Evolutionary conservation across 2,329 filamentous ascomycete genomes (phyloP), one percentile per base, ranked within the genome.

Genomic region (Nemania diffusa): DNA sequence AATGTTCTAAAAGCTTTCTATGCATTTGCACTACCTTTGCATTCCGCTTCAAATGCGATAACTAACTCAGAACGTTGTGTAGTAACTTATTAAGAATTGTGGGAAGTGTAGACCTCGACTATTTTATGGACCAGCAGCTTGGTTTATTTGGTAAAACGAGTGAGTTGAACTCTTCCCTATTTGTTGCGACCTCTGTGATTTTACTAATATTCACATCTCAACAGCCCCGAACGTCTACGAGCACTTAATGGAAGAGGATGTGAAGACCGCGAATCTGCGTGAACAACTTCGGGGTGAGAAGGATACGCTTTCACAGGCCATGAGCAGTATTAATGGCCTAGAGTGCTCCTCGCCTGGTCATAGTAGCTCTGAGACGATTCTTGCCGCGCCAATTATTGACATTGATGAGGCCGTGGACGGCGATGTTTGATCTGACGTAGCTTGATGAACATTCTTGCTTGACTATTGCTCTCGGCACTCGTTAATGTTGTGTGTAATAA

Each of bases 231-330:
- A 74, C n/a, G 51, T 80, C 2, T 85, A 82, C 64, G 75, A 78
- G 58, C 76, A 74, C 20, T 77, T 86, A 5, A 85, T 86, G 84
- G 83, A 82, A 24, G 84, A 86, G 61, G 83, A 86, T 59, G 73
- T 77, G 1, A 74, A 73, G 0, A 85, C 82, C 0, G 84, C 84
- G 0, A 70, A 69, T 4, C 77, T 75, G 57, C 78, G 84, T 1
- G 78, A 81, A 32, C 77, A 75, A 11, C 78, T 85, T 34, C 84
- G 82, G 69, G 71, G 72, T 1, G 82, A 85, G 66, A 77, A 78
- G 55, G 77, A 79, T n/a, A 85, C 84, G 72, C 83, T 86, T 57
- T 74, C 77, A n/a, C 79, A 78, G 53, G 84, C 84, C 0, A 78
- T 85, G 62, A 74, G 77, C 24, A 84, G 81, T 40, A 86, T 86